Evolutionary conservation across 208 protist genomes (phyloP).

Genomic region (Kentomonas sorsogonicus): DNA sequence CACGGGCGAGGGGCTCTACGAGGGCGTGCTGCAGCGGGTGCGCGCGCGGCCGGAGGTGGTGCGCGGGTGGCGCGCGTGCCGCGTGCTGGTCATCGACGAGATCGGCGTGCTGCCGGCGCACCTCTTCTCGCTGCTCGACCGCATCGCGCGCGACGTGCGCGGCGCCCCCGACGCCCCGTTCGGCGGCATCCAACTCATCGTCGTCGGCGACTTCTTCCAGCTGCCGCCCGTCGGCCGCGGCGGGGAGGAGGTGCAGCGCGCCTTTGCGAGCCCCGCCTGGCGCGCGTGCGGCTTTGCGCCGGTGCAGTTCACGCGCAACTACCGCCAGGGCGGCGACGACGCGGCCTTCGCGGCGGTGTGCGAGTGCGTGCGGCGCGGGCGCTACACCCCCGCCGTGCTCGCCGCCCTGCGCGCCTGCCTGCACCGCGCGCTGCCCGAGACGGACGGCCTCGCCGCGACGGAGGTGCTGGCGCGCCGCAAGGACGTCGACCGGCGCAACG

Average conservation of each 20-base stretch:
- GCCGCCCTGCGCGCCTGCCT: constrained; percentile 28
- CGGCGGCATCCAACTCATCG: constrained; percentile 85
- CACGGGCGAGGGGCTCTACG: constrained; percentile 27
- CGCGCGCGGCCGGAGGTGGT: constrained; percentile 21
- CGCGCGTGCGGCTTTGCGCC: constrained; percentile 20
- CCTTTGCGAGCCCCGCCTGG: constrained; percentile 54
- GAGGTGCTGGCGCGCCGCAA: constrained; percentile 37
- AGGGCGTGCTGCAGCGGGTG: constrained; percentile 26
- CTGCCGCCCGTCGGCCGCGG: constrained; percentile 51
- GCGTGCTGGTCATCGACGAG: constrained; percentile 81
- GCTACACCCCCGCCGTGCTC: constrained; percentile 47
- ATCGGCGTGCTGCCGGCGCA: constrained; percentile 73
- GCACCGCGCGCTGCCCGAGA: constrained; percentile 20
- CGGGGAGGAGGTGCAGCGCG: constrained; percentile 38
- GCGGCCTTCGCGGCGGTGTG: constrained; percentile 33
- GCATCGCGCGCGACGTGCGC: constrained; percentile 56
- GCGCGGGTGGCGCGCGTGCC: constrained; percentile 43
- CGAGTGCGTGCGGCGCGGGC: constrained; percentile 48
- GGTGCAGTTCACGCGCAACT: constrained; percentile 34
- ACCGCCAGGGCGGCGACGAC: constrained; percentile 28
- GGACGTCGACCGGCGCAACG: constrained; percentile 52
- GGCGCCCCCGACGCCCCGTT: constrained; percentile 36
- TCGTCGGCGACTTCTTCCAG: constrained; percentile 88
- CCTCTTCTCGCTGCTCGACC: constrained; percentile 68
- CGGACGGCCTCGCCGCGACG: constrained; percentile 44